phyloP scores from a whole-genome alignment of 768 basidiomycete genomes.

The Neoboletus brunneissimus region DNA sequence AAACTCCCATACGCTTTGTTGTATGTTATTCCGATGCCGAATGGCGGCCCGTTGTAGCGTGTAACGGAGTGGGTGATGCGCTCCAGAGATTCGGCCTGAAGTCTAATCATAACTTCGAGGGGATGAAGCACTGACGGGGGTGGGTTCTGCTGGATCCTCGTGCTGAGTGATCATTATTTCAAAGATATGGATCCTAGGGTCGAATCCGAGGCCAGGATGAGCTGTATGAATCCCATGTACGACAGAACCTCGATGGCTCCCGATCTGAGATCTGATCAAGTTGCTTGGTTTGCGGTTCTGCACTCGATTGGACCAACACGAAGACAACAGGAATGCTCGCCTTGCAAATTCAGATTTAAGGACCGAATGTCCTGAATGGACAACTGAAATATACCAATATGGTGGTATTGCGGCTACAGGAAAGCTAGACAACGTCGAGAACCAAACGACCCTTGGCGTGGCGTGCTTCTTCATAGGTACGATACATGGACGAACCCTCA shows the following conservation, averaged over 20 bases:
- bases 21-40: neutral
- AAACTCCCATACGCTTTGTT: neutral
- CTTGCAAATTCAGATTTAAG: neutral
- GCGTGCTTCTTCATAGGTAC: slow-evolving; percentile 5
- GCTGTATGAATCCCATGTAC: slow-evolving; percentile 6
- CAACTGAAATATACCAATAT: neutral
- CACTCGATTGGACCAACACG: neutral
- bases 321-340: neutral
- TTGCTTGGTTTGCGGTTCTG: neutral
- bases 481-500: neutral
- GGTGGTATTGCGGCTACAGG: slow-evolving; percentile 7
- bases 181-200: slow-evolving; percentile 3
- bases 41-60: neutral
- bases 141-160: neutral
- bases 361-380: neutral
- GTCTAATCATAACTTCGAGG: neutral
- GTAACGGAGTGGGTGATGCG: neutral
- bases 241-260: slow-evolving; percentile 7
- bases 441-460: neutral
- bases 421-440: slow-evolving; percentile 1
- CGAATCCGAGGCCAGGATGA: slow-evolving; percentile 1
- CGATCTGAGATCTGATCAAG: neutral
- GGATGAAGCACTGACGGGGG: neutral
- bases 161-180: neutral
- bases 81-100: neutral